Evolutionary conservation across 176 grass and related monocot genomes (phyloP).

Genomic region (Rhynchospora tenuis): DNA sequence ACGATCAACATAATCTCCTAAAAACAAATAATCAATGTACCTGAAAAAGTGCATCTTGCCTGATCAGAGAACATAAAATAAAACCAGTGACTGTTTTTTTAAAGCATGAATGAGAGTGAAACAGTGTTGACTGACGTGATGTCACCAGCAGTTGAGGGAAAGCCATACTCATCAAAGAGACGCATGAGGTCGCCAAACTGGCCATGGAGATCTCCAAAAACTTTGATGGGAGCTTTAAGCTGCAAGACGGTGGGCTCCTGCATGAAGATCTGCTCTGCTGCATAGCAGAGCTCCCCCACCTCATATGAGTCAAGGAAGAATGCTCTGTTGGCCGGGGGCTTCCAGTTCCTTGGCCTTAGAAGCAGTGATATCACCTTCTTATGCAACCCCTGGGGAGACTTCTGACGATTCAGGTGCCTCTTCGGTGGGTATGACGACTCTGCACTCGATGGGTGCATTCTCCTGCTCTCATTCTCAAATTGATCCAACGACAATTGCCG

Average conservation of each 20-base stretch:
- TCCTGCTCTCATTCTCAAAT: constrained; percentile 99
- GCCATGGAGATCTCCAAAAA: constrained; percentile 97
- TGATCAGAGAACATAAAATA: constrained; percentile 4
- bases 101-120: constrained; percentile 17
- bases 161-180: constrained; percentile 98
- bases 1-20: constrained; percentile 99
- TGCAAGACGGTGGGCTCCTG: constrained; percentile 96
- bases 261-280: constrained; percentile 97
- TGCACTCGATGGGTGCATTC: constrained; percentile 79
- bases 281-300: constrained; percentile 90
- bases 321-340: constrained; percentile 64
- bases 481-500: constrained; percentile 93
- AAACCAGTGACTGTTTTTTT: constrained; percentile 1
- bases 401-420: constrained; percentile 85
- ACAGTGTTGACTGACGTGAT: constrained; percentile 67
- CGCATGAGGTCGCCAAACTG: constrained; percentile 99
- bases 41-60: constrained; percentile 33
- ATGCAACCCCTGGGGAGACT: constrained; percentile 87
- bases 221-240: constrained; percentile 94
- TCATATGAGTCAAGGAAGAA: constrained; percentile 98
- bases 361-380: constrained; percentile 92
- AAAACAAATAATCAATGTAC: constrained; percentile 99
- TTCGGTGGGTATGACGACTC: constrained; percentile 50
- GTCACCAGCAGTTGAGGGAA: constrained; percentile 89
- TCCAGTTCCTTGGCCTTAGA: constrained; percentile 92